Percentiles rank a stretch among this genome's conserved stretches.
phyloP scores from a whole-genome alignment of 768 basidiomycete species.

The Boletus sp. region DNA sequence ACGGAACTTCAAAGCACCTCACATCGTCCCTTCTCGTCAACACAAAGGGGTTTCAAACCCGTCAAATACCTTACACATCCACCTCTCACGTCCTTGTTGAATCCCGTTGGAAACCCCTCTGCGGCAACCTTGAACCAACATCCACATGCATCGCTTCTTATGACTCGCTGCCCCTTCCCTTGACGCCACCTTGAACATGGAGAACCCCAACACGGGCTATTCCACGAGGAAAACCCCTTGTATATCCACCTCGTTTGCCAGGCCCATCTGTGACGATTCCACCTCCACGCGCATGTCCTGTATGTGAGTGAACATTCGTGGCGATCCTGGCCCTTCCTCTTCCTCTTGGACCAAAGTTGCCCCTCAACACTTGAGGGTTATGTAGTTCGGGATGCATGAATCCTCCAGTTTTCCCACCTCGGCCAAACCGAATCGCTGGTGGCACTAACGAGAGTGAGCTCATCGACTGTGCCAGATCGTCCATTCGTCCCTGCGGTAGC shows the following conservation, averaged over 20 bases:
- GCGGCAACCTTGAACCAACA: not conserved
- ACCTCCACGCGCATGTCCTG: conserved; percentile 10
- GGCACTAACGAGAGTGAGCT: conserved; percentile 60
- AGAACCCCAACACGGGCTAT: conserved; percentile 7
- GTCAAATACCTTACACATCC: not conserved
- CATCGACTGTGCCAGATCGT: conserved; percentile 48
- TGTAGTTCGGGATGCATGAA: conserved; percentile 39
- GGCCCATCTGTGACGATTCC: not conserved
- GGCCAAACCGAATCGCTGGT: conserved; percentile 65
- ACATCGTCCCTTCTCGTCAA: not conserved
- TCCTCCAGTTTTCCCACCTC: conserved; percentile 59
- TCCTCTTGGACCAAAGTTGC: conserved; percentile 30
- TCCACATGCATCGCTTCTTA: not conserved
- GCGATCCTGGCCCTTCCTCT: conserved; percentile 32
- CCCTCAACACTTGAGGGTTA: conserved; percentile 29
- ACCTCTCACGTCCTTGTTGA: not conserved
- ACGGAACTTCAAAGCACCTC: not conserved
- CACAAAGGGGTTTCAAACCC: not conserved
- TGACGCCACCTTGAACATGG: not conserved
- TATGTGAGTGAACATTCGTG: conserved; percentile 13
- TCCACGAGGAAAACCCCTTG: conserved; percentile 17
- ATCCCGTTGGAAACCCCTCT: not conserved
- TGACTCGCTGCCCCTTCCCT: conserved; percentile 13
- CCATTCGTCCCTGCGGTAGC: conserved; percentile 32
- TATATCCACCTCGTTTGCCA: conserved; percentile 1